These are phyloP conservation scores for Fagopyrum homotropicum DNA, from an alignment of 148 eudicot species.

Conservation along the genomic window DNA sequence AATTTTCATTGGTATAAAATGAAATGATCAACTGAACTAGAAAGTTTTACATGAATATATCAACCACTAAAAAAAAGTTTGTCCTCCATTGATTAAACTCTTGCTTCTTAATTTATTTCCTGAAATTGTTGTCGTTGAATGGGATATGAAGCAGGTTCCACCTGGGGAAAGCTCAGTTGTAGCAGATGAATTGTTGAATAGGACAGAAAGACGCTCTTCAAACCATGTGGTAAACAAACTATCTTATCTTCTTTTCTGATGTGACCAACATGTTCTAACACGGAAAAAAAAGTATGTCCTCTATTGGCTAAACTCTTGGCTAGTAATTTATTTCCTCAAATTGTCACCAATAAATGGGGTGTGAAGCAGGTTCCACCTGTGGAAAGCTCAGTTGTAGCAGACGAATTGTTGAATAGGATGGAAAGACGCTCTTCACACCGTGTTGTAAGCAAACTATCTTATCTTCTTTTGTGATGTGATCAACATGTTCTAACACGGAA, in stretches of 20 bases:
- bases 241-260: too few species aligned
- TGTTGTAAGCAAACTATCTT: not conserved
- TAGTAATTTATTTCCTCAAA: not conserved
- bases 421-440: not conserved
- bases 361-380: slow-evolving; percentile 17
- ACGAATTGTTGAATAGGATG: not conserved
- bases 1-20: too few species aligned
- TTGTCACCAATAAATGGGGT: slow-evolving; percentile 44
- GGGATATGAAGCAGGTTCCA: slow-evolving; percentile 21
- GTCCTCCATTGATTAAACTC: too few species aligned
- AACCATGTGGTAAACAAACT: not conserved
- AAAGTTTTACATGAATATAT: too few species aligned
- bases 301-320: too few species aligned
- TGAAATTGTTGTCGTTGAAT: too few species aligned
- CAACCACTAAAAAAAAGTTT: too few species aligned
- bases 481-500: slow-evolving; percentile 19
- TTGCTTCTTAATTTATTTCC: too few species aligned
- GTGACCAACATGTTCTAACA: not conserved
- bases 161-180: slow-evolving; percentile 3
- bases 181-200: not conserved
- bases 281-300: slow-evolving; percentile 1
- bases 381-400: slow-evolving; percentile 1
- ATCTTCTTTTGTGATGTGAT: not conserved
- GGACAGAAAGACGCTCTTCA: not conserved
- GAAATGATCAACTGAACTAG: too few species aligned